Evolutionary conservation across 2,329 filamentous ascomycete species (phyloP), one percentile per base, ranked within the genome.

Genomic region (Diplocarpon mali): DNA sequence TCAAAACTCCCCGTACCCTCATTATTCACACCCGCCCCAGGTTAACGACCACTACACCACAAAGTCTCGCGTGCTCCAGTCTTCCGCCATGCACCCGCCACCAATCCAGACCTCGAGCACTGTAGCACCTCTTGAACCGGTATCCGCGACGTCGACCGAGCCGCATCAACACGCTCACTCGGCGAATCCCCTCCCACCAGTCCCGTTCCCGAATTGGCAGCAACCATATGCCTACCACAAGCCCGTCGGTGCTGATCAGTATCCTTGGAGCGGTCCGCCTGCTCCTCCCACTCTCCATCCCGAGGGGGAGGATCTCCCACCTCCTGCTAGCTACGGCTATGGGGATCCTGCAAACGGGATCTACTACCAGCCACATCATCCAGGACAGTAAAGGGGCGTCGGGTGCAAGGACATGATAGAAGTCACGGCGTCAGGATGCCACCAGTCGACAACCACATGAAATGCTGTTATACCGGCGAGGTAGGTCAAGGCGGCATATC

Each of bases 181-280:
- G 28, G 49, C 54, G 12, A 51, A 53, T 20, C 39, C 51, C 24
- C 32, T 56, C 14, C 46, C 52, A 9, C 50, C 53, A 20, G 40
- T 49, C 5, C 45, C 49, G 7, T 59, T 53, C 34, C 46, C 53
- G 11, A 48, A 42, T 7, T 62, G 59, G 59, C 56, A 57, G 36
- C 56, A 57, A 31, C 42, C 48, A 15, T 57, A 57, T 39, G 40
- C 53, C 10, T 58, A 58, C 49, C 54, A 53, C 28, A 59, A 59
- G 42, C 53, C 57, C 17, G 40, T 45, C 14, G 45, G 42, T 27
- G 45, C 50, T 32, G 49, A 59, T 17, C 47, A 49, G 6, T 59
- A 58, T 48, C 45, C 45, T n/a, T 61, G 57, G 54, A 56, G 46
- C 42, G 47, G 40, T 13, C 37, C 44, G 6, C 52, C 55, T 24